Evolutionary conservation across 2,329 filamentous ascomycete genomes (phyloP).

Genomic region (Hansfordia pulvinata): DNA sequence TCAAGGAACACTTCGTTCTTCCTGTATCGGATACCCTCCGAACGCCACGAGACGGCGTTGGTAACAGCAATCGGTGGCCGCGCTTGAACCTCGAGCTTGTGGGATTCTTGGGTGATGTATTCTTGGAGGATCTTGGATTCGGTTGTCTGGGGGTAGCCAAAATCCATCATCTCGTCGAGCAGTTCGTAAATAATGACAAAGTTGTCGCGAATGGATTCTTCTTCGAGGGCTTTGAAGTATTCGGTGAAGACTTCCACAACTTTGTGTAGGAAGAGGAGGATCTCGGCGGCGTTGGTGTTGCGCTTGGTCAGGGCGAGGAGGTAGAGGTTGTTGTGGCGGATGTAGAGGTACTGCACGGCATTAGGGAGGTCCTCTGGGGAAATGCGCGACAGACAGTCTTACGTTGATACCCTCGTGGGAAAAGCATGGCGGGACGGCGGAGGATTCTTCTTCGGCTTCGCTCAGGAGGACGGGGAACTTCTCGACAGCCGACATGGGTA

Average conservation of each 20-base stretch:
- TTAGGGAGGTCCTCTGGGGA: not conserved
- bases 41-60: constrained; percentile 95
- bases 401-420: constrained; percentile 98
- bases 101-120: constrained; percentile 98
- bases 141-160: constrained; percentile 96
- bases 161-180: constrained; percentile 99
- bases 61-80: constrained; percentile 95
- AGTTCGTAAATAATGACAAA: constrained; percentile 99
- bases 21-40: constrained; percentile 92
- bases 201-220: constrained; percentile 97
- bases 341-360: constrained; percentile 74
- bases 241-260: constrained; percentile 98
- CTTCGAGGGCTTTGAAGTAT: constrained; percentile 98
- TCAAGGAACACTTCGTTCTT: constrained; percentile 99
- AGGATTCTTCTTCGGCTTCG: constrained; percentile 98
- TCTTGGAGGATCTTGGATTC: constrained; percentile 98
- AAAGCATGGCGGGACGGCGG: constrained; percentile 93
- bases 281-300: constrained; percentile 97
- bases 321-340: constrained; percentile 98
- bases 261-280: constrained; percentile 94
- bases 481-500: constrained; percentile 98
- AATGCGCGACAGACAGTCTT: constrained; percentile 20
- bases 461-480: constrained; percentile 92
- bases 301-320: constrained; percentile 95
- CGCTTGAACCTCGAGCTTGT: constrained; percentile 94